Evolutionary conservation across 192 early-diverging fungal species (phyloP).

Genomic region (Mortierella antarctica): DNA sequence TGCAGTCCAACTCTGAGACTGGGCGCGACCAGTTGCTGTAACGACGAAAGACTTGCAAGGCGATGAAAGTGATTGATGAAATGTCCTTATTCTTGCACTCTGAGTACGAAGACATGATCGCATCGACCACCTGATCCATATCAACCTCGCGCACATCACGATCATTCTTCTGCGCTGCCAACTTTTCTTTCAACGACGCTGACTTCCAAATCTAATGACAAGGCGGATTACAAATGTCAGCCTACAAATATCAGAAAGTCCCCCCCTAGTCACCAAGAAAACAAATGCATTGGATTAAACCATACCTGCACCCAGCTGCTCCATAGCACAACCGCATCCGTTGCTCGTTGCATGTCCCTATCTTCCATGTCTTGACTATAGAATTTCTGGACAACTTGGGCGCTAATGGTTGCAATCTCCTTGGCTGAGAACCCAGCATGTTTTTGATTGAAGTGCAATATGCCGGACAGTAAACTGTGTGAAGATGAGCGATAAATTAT

Average conservation of each 20-base stretch:
- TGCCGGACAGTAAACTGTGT: slow-evolving; percentile 12
- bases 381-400: slow-evolving; percentile 1
- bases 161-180: slow-evolving; percentile 8
- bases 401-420: slow-evolving; percentile 1
- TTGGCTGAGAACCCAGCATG: slow-evolving; percentile 12
- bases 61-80: slow-evolving; percentile 20
- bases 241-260: slow-evolving; percentile 3
- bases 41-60: slow-evolving; percentile 23
- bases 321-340: slow-evolving; percentile 13
- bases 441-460: slow-evolving; percentile 15
- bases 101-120: slow-evolving; percentile 14
- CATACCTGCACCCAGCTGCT: slow-evolving; percentile 23
- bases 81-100: slow-evolving; percentile 32
- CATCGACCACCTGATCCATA: slow-evolving; percentile 16
- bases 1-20: slow-evolving; percentile 21
- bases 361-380: slow-evolving; percentile 19
- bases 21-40: slow-evolving; percentile 13
- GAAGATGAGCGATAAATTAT: background rate
- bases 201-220: slow-evolving; percentile 15
- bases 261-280: no score
- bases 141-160: slow-evolving; percentile 7
- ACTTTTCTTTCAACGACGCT: slow-evolving; percentile 6
- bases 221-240: no score
- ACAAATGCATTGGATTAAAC: background rate
- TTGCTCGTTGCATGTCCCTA: slow-evolving; percentile 6